phyloP scores from a whole-genome alignment of 164 flowering plant species.

The Chloranthus sessilifolius region DNA sequence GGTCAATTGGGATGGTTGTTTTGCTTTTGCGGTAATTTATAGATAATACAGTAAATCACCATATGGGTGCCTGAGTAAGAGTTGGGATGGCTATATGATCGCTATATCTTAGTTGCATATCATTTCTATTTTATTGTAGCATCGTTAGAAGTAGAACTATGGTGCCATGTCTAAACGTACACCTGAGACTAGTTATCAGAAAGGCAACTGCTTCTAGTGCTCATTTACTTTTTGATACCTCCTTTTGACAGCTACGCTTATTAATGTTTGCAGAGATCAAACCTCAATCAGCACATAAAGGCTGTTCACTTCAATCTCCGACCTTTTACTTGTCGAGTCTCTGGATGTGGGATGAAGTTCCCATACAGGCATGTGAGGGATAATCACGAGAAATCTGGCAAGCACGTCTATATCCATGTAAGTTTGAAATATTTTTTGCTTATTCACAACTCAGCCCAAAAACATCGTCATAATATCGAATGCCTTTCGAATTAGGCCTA shows the following conservation, averaged over 20 bases:
- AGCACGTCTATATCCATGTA: constrained; percentile 45
- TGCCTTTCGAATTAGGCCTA: background rate
- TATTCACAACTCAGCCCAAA: background rate
- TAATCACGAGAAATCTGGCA: constrained; percentile 57
- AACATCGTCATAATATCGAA: background rate
- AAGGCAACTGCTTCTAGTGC: background rate
- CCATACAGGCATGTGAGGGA: constrained; percentile 73
- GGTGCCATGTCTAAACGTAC: no score
- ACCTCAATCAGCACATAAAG: constrained; percentile 60
- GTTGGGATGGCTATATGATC: no score
- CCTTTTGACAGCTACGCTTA: no score
- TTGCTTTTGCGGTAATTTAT: no score
- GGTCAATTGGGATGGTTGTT: no score
- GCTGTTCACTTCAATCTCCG: constrained; percentile 52
- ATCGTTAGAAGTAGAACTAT: no score
- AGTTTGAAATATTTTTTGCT: no score
- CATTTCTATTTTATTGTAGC: no score
- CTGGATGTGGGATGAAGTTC: constrained; percentile 61
- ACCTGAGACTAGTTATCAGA: no score
- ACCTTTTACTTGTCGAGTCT: constrained; percentile 48
- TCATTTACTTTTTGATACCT: background rate
- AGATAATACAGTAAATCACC: no score
- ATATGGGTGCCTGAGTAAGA: no score
- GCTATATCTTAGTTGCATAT: no score
- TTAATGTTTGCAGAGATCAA: constrained; percentile 72